Base-by-base conservation (phyloP, 148 eudicot species). In the Nyssa sinensis region DNA sequence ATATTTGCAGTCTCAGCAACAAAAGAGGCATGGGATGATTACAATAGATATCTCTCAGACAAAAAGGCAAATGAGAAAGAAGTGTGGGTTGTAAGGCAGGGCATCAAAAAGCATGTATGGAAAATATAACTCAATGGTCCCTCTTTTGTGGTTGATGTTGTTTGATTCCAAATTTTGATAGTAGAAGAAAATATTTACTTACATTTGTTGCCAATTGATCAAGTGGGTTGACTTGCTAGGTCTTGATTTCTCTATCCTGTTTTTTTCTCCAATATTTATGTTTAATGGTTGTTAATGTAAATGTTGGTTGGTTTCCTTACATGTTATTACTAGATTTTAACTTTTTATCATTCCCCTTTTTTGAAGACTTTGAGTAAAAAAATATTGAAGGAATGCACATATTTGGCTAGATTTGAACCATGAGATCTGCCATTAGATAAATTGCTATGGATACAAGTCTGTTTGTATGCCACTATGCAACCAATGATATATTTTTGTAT, bases 21-120 rank as follows among this genome's bases (percentile, higher is more conserved):
- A 62, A 95, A 95, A 85, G 98, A 95, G 82, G 98, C 94, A 32
- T 95, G 98, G 98, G 98, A 95, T 90, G 98, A 95, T 82, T 90
- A 95, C 80, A 82, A 93, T 76, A 90, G 98, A 78, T 89, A 86
- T 85, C 91, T 95, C 67, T 95, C 96, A 29, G 98, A 95, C 80
- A 90, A 88, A 83, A 92, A 92, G 75, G 97, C 98, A 49, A 95
- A 95, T 77, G 98, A 92, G 84, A 95, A 89, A 82, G 88, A 92
- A 92, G 94, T 95, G 55, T 95, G 98, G 98, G 88, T 92, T 81
- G 91, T 92, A 72, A 90, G 79, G 79, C 77, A 84, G 71, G 98
- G 97, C 71, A 82, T 81, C 77, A 85, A 82, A 69, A 89, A 87
- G 78, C 94, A 86, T 66, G 98, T 95, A 92, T 21, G 96, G 41